These are phyloP conservation scores for Yamadazyma mexicana DNA, from an alignment of 1,139 yeast species.

Conservation along the genomic window DNA sequence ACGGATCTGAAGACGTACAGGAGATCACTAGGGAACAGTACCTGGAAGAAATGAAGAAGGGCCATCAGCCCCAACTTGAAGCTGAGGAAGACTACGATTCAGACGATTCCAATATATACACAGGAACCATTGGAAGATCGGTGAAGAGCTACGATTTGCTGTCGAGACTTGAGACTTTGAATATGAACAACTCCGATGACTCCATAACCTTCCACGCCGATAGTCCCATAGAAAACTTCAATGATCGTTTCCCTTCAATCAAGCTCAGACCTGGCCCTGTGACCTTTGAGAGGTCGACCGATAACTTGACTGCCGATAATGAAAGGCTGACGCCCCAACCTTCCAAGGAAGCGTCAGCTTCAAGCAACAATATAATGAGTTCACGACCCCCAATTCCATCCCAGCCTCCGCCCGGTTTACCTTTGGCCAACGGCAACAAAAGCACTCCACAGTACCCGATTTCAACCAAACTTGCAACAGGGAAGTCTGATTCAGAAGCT, in stretches of 20 bases:
- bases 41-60: neutral
- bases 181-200: constrained; percentile 8
- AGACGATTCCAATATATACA: constrained; percentile 5
- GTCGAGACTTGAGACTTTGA: constrained; percentile 4
- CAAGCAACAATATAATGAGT: neutral
- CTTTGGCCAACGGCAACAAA: constrained; percentile 10
- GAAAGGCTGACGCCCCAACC: neutral
- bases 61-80: neutral
- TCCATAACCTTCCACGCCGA: constrained; percentile 3
- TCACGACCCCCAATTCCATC: constrained; percentile 22
- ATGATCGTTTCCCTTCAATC: constrained; percentile 15
- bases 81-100: neutral
- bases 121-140: constrained; percentile 5
- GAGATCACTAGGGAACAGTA: neutral
- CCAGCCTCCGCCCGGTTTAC: constrained; percentile 19
- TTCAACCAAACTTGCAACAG: neutral
- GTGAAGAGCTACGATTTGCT: constrained; percentile 6
- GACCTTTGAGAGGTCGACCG: neutral
- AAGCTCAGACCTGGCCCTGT: constrained; percentile 5
- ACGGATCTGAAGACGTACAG: neutral
- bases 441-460: no score
- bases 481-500: constrained; percentile 1
- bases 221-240: constrained; percentile 8
- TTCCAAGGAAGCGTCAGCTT: neutral
- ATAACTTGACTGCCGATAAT: no score